A percentile compares a stretch with the other conserved stretches of the same genome.
These are phyloP conservation scores for Penicillium sclerotigenum DNA, from an alignment of 2,329 filamentous ascomycete species.

Conservation along the genomic window DNA sequence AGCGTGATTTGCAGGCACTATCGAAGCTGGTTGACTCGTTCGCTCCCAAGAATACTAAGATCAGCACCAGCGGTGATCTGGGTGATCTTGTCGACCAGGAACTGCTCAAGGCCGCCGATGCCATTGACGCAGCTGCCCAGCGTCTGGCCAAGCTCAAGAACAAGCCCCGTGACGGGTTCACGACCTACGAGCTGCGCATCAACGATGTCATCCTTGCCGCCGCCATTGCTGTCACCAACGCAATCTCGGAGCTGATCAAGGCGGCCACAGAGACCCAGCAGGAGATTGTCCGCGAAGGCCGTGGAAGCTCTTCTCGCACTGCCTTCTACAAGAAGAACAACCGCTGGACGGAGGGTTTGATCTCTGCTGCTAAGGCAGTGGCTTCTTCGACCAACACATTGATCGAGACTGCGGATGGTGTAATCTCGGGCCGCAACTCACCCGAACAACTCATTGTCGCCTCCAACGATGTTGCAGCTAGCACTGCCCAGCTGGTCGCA, in stretches of 20 bases:
- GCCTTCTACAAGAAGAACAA: slow-evolving; percentile 99
- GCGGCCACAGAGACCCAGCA: slow-evolving; percentile 89
- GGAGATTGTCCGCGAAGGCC: slow-evolving; percentile 92
- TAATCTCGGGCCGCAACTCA: slow-evolving; percentile 85
- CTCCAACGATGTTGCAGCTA: slow-evolving; percentile 93
- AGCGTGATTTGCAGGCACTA: slow-evolving; percentile 87
- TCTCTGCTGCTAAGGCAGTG: slow-evolving; percentile 95
- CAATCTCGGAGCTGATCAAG: slow-evolving; percentile 91
- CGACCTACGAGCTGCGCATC: slow-evolving; percentile 93
- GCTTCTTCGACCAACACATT: slow-evolving; percentile 89
- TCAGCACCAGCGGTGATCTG: slow-evolving; percentile 76
- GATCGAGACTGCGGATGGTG: slow-evolving; percentile 96
- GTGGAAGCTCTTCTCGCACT: slow-evolving; percentile 79
- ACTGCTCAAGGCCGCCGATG: slow-evolving; percentile 87
- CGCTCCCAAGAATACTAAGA: slow-evolving; percentile 79
- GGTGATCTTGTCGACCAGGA: slow-evolving; percentile 91
- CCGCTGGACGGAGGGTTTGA: slow-evolving; percentile 95
- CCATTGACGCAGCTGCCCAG: slow-evolving; percentile 87
- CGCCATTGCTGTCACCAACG: slow-evolving; percentile 87
- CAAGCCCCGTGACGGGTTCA: slow-evolving; percentile 93
- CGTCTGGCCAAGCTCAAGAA: slow-evolving; percentile 89
- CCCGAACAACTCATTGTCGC: slow-evolving; percentile 97
- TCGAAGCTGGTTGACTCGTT: slow-evolving; percentile 92
- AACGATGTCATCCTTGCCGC: slow-evolving; percentile 94
- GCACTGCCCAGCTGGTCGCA: slow-evolving; percentile 92